These are phyloP conservation scores for Yamadazyma dendronema DNA, from an alignment of 1,139 yeast species.

Conservation along the genomic window DNA sequence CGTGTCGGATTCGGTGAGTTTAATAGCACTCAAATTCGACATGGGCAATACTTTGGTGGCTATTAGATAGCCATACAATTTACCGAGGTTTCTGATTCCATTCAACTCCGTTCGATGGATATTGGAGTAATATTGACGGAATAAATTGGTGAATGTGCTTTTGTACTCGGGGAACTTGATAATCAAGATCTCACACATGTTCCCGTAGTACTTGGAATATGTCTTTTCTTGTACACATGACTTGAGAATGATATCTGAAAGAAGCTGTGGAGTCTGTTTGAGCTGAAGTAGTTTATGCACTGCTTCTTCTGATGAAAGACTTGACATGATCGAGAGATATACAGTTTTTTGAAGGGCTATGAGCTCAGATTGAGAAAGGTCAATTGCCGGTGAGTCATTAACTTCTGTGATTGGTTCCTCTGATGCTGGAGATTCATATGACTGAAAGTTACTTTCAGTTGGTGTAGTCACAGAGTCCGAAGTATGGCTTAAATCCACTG, in stretches of 20 bases:
- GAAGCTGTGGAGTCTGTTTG: slow-evolving; percentile 33
- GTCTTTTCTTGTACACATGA: slow-evolving; percentile 88
- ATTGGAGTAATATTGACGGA: slow-evolving; percentile 53
- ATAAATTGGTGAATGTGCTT: slow-evolving; percentile 48
- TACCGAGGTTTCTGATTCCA: slow-evolving; percentile 76
- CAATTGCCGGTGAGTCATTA: too few relatives aligned
- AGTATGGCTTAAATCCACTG: too few relatives aligned
- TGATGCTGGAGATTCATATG: slow-evolving; percentile 13
- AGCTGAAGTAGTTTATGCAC: slow-evolving; percentile 75
- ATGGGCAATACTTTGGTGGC: slow-evolving; percentile 64
- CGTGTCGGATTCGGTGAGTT: slow-evolving; percentile 69
- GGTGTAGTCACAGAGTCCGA: too few relatives aligned
- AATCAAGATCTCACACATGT: slow-evolving; percentile 66
- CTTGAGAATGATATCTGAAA: slow-evolving; percentile 75
- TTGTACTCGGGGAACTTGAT: slow-evolving; percentile 52
- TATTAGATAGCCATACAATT: slow-evolving; percentile 82
- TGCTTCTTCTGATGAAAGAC: slow-evolving; percentile 91
- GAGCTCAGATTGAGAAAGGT: slow-evolving; percentile 67
- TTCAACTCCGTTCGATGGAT: slow-evolving; percentile 71
- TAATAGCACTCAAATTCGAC: slow-evolving; percentile 53
- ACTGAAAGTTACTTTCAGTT: too few relatives aligned
- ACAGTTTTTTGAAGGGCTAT: slow-evolving; percentile 69
- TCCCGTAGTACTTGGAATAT: slow-evolving; percentile 82
- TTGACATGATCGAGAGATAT: slow-evolving; percentile 84
- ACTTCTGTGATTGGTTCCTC: slow-evolving; percentile 8